Evolutionary conservation across 1,284 basidiomycete species (phyloP), one percentile per base, ranked within the genome.

Genomic region (Butyriboletus appendiculatus): DNA sequence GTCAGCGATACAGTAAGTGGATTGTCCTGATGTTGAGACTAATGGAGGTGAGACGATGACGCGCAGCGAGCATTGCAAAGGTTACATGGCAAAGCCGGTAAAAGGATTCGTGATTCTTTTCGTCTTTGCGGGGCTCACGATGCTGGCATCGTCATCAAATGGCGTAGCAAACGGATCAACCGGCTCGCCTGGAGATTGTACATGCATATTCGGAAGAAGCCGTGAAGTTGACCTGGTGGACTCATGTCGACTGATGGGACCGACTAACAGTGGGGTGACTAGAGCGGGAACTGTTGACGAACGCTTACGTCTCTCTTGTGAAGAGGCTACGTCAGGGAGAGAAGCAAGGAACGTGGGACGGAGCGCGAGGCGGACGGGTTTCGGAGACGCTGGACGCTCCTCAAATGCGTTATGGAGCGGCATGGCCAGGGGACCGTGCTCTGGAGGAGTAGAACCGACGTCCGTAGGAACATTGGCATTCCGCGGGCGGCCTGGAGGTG

Each of bases 121-220:
- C 38, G 48, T 44, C 54, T 47, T 66, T 7, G 38, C 22, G 7
- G 59, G 55, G 26, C 33, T 58, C 18, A 28, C 38, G 14, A 79
- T 73, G 44, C 66, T 62, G 52, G 76, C 75, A 63, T 87, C 82
- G 64, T 90, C 88, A 67, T 91, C 89, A 71, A 90, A 91, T 12
- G 89, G 88, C 52, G 88, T 89, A 53, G 80, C 77, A 65, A 90
- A 91, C 44, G 88, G 88, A 64, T 85, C 71, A 45, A 75, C 66
- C 45, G 58, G 26, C 20, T 59, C 62, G 56, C 65, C 51, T 41
- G 75, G 72, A 59, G 74, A 68, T 56, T 74, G 74, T 43, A 74
- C 72, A 59, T 78, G 72, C n/a, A 70, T 74, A 45, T 74, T 77
- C 57, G 78, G 77, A 56, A 82, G 69, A 48, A 80, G 67, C 37